These are phyloP conservation scores for Verticillium longisporum DNA, from an alignment of 2,329 filamentous ascomycete species.

Conservation along the genomic window DNA sequence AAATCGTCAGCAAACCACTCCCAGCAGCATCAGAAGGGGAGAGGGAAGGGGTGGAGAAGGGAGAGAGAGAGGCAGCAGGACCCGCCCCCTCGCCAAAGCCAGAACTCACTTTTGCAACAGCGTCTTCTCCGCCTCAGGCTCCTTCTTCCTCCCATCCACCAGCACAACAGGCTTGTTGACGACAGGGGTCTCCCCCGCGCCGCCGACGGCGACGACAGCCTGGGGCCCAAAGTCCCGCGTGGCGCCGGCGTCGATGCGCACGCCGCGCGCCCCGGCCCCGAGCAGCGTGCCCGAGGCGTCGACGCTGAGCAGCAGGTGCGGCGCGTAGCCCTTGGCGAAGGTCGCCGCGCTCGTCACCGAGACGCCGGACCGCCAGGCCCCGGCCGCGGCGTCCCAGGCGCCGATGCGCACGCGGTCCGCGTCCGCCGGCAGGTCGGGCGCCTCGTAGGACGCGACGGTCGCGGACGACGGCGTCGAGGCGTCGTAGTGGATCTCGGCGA, in stretches of 20 bases:
- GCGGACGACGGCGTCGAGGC: constrained; percentile 32
- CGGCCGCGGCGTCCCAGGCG: constrained; percentile 41
- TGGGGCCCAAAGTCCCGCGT: constrained; percentile 60
- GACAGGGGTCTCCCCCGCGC: constrained; percentile 46
- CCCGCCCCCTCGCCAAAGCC: too few species aligned
- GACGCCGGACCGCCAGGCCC: constrained; percentile 46
- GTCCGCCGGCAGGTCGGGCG: constrained; percentile 43
- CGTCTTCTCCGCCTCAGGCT: constrained; percentile 51
- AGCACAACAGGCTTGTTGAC: constrained; percentile 60
- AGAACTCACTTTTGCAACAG: constrained; percentile 58
- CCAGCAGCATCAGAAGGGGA: neutral
- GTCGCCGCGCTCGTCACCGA: constrained; percentile 49
- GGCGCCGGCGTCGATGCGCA: constrained; percentile 54
- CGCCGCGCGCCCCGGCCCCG: constrained; percentile 47
- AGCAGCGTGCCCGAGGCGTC: constrained; percentile 36
- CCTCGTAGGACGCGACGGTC: constrained; percentile 47
- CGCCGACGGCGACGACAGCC: constrained; percentile 41
- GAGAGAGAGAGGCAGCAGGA: neutral
- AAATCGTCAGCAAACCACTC: constrained; percentile 24
- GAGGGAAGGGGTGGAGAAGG: neutral
- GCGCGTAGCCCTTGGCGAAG: constrained; percentile 55
- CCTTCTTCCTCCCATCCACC: constrained; percentile 52
- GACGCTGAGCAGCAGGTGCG: constrained; percentile 47
- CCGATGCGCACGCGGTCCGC: constrained; percentile 49
- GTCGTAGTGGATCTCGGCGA: constrained; percentile 53